A percentile compares a stretch with the other conserved stretches of the same genome.
These are phyloP conservation scores for Cryptococcus sp. DNA, from an alignment of 1,284 basidiomycete genomes.

Conservation along the genomic window DNA sequence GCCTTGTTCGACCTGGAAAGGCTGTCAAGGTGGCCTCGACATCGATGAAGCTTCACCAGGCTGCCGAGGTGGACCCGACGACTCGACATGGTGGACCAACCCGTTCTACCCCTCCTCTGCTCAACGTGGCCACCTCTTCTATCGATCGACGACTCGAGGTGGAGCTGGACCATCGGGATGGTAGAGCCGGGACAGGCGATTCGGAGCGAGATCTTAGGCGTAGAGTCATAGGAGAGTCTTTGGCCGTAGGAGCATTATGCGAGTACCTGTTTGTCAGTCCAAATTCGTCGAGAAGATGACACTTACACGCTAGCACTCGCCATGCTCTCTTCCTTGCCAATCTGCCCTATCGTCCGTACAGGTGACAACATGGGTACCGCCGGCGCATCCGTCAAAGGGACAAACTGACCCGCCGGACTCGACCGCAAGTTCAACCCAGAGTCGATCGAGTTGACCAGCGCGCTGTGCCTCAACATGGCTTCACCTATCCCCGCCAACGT, in stretches of 20 bases:
- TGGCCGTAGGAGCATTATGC: conserved; percentile 9
- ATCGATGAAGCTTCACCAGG: too few species aligned
- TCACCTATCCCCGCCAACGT: conserved; percentile 6
- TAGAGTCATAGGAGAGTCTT: conserved; percentile 4
- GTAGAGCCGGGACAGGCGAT: not conserved
- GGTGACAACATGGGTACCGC: not conserved
- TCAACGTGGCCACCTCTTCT: too few species aligned
- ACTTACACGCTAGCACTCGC: conserved; percentile 14
- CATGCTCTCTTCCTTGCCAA: conserved; percentile 14
- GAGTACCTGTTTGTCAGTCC: conserved; percentile 7
- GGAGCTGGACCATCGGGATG: conserved; percentile 8
- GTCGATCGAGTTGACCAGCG: conserved; percentile 3
- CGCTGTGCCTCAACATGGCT: conserved; percentile 6
- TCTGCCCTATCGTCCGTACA: not conserved
- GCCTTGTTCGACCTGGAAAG: too few species aligned
- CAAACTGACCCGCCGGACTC: conserved; percentile 2
- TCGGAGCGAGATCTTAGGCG: conserved; percentile 1
- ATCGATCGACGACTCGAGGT: too few species aligned
- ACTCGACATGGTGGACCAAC: too few species aligned
- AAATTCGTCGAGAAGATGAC: not conserved
- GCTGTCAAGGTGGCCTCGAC: too few species aligned
- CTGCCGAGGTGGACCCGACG: too few species aligned
- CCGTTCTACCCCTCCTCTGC: too few species aligned
- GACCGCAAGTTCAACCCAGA: conserved; percentile 10
- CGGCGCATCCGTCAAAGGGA: not conserved